Base-by-base conservation (phyloP, 805 yeast genomes). In the Metschnikowia picachoensis region DNA sequence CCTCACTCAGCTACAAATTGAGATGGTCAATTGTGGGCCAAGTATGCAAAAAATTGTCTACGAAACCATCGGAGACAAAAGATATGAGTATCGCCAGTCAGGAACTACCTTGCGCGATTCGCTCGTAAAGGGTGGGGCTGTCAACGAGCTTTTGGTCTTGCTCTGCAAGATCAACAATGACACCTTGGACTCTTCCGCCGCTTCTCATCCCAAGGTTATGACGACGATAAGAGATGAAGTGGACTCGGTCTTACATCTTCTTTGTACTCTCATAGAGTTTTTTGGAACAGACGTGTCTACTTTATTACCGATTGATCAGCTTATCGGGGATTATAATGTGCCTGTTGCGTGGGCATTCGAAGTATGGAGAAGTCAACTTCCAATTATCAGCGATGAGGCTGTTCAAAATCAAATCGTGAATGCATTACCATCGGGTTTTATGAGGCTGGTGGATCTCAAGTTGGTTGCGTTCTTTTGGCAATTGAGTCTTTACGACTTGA, bases 221-320 rank as follows among this genome's bases (percentile, higher is more conserved):
- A 80, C 94, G 0, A 76, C 78, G 43, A 76, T 82, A 49, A 78
- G 77, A 51, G 98, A 91, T 59, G 95, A 89, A 51, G 64, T 87
- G 47, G 72, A 74, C 10, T 74, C 82, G 1, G 75, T 88, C n/a
- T 61, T 87, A 25, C 85, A 83, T 64, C 79, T 87, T 17, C 83
- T 78, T 53, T 71, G 77, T 28, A 82, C 83, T 15, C 61, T 87
- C 46, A 57, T 86, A 9, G 74, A 77, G 30, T 80, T 78, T 50
- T 82, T 77, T 58, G 66, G 78, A 8, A 54, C 62, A 2, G 49
- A 65, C 43, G 57, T 66, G 8, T 30, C 50, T 3, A 3, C 32
- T n/a, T 64, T 84, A 52, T 44, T 74, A 1, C 59, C 79, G 0
- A 59, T 79, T 16, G 61, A 63, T 11, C 67, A 65, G 3, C 64